These are phyloP conservation scores for Aureobasidium sp. DNA, from an alignment of 2,329 filamentous ascomycete genomes.

Conservation along the genomic window DNA sequence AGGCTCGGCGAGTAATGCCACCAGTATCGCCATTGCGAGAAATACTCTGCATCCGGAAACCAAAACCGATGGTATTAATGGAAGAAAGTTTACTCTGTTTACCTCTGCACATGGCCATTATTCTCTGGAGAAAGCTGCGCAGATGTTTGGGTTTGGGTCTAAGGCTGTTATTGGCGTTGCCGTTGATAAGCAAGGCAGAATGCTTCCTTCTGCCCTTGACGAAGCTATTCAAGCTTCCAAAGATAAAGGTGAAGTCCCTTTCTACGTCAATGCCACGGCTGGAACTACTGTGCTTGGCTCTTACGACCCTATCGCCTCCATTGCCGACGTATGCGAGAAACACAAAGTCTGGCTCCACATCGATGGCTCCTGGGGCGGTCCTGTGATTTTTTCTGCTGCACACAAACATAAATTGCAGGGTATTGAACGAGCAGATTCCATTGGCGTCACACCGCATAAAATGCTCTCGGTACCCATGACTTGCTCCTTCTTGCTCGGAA, in stretches of 20 bases:
- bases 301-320: constrained; percentile 68
- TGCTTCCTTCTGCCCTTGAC: constrained; percentile 60
- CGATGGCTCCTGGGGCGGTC: constrained; percentile 85
- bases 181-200: constrained; percentile 63
- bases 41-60: constrained; percentile 76
- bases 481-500: constrained; percentile 78
- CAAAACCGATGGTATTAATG: constrained; percentile 62
- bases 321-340: constrained; percentile 61
- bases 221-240: constrained; percentile 54
- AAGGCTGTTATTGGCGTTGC: constrained; percentile 64
- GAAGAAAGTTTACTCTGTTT: constrained; percentile 67
- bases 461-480: constrained; percentile 91
- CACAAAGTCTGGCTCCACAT: constrained; percentile 85
- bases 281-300: constrained; percentile 89
- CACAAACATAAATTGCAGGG: constrained; percentile 62
- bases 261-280: constrained; percentile 93
- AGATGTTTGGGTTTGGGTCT: constrained; percentile 76
- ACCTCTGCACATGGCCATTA: constrained; percentile 90
- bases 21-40: constrained; percentile 76
- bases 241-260: constrained; percentile 63
- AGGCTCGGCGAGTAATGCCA: constrained; percentile 75
- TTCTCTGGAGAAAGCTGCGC: constrained; percentile 88
- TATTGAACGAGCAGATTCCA: constrained; percentile 63
- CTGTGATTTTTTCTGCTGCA: constrained; percentile 64
- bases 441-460: constrained; percentile 92